These are phyloP conservation scores for Pilaira anomala DNA, from an alignment of 192 early-diverging fungal genomes.

Conservation along the genomic window DNA sequence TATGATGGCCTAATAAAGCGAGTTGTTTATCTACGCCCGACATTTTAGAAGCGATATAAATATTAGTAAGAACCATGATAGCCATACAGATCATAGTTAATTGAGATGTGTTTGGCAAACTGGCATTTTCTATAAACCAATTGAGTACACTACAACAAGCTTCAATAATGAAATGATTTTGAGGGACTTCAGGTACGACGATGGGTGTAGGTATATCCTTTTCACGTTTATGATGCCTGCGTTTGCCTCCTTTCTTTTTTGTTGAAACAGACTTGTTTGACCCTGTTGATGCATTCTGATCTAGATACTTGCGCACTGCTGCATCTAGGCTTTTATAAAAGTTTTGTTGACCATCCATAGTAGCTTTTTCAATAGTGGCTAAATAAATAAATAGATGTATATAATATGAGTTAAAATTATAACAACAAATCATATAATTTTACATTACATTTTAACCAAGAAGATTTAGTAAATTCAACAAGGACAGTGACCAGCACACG, in stretches of 20 bases:
- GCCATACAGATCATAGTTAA: conserved; percentile 16
- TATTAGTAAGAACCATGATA: conserved; percentile 15
- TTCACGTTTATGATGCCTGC: background rate
- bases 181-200: background rate
- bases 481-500: conserved; percentile 48
- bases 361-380: conserved; percentile 42
- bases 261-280: background rate
- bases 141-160: background rate
- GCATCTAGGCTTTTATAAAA: conserved; percentile 45
- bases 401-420: conserved; percentile 1
- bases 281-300: conserved; percentile 11
- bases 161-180: background rate
- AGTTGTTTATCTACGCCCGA: conserved; percentile 8
- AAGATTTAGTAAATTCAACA: conserved; percentile 52
- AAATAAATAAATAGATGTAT: background rate
- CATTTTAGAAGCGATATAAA: conserved; percentile 21
- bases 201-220: background rate
- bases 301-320: conserved; percentile 45
- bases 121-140: background rate
- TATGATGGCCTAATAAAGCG: background rate
- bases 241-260: background rate
- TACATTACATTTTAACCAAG: conserved; percentile 50
- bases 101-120: conserved; percentile 5
- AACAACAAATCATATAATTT: conserved; percentile 9
- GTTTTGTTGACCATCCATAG: conserved; percentile 35